Conservation (phyloP, 73 alveolate species). For the Paramecium biaurelia region DNA sequence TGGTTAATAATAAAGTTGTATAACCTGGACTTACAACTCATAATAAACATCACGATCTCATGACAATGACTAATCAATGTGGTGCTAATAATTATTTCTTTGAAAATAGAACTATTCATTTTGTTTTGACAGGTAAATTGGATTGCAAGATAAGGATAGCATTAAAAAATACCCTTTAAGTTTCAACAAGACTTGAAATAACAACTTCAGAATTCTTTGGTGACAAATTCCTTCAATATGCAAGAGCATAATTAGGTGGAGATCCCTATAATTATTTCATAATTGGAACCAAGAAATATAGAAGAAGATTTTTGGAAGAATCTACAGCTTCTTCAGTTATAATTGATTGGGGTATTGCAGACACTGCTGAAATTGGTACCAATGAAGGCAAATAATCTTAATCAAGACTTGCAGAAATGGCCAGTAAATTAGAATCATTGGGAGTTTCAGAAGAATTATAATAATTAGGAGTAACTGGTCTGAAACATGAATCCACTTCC, state of each 20-base stretch:
- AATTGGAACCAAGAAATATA: constrained; percentile 1
- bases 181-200: constrained; percentile 21
- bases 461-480: background rate
- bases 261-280: constrained; percentile 49
- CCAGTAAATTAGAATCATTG: background rate
- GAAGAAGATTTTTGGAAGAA: background rate
- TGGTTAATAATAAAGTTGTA: background rate
- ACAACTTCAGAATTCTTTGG: background rate
- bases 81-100: constrained; percentile 60
- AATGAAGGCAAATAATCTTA: background rate
- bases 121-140: constrained; percentile 49
- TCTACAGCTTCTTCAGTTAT: background rate
- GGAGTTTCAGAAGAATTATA: background rate
- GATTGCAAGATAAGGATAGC: constrained; percentile 5
- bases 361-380: constrained; percentile 1
- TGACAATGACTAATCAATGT: constrained; percentile 30
- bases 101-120: constrained; percentile 51
- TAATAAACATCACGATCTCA: constrained; percentile 3
- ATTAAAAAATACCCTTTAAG: background rate
- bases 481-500: background rate
- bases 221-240: constrained; percentile 8
- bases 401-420: background rate
- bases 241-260: constrained; percentile 24
- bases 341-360: constrained; percentile 16
- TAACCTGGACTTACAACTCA: constrained; percentile 1